Conservation (phyloP, 257 asterid species). For the Solanum ossicruentum region DNA sequence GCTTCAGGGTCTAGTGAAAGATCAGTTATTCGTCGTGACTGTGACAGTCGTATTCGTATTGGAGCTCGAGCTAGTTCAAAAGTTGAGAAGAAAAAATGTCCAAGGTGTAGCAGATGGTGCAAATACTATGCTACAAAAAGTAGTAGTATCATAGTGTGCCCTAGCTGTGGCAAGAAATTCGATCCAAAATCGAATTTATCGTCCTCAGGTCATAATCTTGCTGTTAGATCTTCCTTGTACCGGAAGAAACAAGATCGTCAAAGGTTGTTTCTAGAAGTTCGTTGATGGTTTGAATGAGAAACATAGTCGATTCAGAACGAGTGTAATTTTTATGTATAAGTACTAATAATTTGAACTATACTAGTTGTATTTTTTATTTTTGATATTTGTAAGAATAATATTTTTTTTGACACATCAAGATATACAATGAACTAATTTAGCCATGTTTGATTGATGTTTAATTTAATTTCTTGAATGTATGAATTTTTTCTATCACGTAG, state of each 20-base stretch:
- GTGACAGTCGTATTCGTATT: background rate
- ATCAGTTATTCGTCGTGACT: background rate
- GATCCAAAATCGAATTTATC: background rate
- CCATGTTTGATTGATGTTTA: background rate
- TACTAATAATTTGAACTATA: background rate
- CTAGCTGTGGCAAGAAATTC: constrained; percentile 2
- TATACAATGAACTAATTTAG: background rate
- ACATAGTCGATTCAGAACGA: background rate
- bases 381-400: background rate
- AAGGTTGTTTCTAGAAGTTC: background rate
- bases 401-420: background rate
- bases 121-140: background rate
- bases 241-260: background rate
- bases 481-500: background rate
- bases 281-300: background rate
- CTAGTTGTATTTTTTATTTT: background rate
- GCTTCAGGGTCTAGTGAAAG: background rate
- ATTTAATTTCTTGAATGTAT: background rate
- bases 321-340: background rate
- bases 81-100: background rate
- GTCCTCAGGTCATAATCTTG: background rate
- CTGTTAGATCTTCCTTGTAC: background rate
- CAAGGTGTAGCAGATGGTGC: background rate
- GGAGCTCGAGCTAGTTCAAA: background rate
- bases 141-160: background rate